Evolutionary conservation across 2,329 filamentous ascomycete species (phyloP), one percentile per base, ranked within the genome.

Genomic region (Salinomyces thailandicus): DNA sequence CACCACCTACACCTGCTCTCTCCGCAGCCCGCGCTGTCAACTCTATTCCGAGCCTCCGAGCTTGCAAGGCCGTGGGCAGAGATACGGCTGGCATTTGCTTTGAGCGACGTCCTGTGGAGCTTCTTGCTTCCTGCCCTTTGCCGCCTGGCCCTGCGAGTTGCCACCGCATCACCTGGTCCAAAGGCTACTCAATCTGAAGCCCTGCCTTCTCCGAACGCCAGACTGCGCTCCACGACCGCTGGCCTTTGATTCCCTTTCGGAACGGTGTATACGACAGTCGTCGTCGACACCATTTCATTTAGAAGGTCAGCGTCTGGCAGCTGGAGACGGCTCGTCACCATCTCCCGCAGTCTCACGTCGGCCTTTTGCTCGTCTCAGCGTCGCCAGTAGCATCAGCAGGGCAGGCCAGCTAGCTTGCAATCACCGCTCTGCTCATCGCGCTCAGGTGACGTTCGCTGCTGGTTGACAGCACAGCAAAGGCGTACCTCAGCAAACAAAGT

Each of bases 1-100:
- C 22, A 8, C 22, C 9, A n/a, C 22, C n/a, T 26, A 9, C 22
- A 26, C 13, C 34, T 19, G 31, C 18, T 11, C 17, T 14, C 34
- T 29, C 28, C 38, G 30, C 48, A n/a, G 29, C 36, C 28, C 37
- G 34, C 43, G 37, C 42, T 38, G 35, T 42, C 22, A 9, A 26
- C 22, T 33, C 17, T 30, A 43, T 47, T 54, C 51, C 51, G 49
- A 41, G 45, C 36, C 44, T 48, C 51, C 51, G 50, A 52, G 33
- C 40, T 30, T 22, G 49, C 42, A 48, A 49, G 43, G 41, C 42
- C 35, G 42, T 42, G 43, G 36, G 28, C 31, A 35, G 37, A n/a
- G n/a, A 20, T 34, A 33, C 18, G 42, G 37, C 33, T 32, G 39
- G 17, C 32, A 29, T 31, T 26, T n/a, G 18, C n/a, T 18, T 16